Conservation (phyloP, 2,329 filamentous ascomycete species). For the Aspergillus pseudotamarii region DNA sequence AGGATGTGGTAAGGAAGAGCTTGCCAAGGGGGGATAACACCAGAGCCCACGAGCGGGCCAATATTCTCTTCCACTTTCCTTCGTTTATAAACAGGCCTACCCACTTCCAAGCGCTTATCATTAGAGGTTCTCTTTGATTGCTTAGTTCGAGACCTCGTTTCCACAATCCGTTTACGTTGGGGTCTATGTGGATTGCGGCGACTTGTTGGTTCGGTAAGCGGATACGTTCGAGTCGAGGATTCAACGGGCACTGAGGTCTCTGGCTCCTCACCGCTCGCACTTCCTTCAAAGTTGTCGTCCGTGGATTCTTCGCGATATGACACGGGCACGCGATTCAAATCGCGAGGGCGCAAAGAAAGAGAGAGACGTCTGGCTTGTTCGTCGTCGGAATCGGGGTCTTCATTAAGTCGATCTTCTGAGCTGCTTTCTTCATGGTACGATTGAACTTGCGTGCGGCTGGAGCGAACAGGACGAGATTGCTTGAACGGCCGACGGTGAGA, state of each 20-base stretch:
- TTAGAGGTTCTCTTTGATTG: conserved; percentile 20
- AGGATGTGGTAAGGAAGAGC: conserved; percentile 70
- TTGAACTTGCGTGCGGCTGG: conserved; percentile 37
- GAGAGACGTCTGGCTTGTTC: conserved; percentile 22
- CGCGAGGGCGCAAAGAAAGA: conserved; percentile 35
- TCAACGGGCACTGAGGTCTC: conserved; percentile 17
- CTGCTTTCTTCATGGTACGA: conserved; percentile 43
- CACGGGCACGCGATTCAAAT: conserved; percentile 26
- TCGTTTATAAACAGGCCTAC: conserved; percentile 30
- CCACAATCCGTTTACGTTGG: conserved; percentile 22
- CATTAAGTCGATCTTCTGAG: conserved; percentile 31
- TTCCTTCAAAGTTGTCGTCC: conserved; percentile 28
- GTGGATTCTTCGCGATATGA: conserved; percentile 42
- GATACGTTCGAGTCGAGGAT: conserved; percentile 9
- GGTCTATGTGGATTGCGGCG: conserved; percentile 12
- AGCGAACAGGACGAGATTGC: conserved; percentile 38
- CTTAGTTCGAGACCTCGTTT: conserved; percentile 24
- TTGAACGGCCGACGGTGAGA: conserved; percentile 21
- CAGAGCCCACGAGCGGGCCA: conserved; percentile 23
- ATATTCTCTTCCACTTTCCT: conserved; percentile 25
- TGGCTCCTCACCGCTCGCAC: conserved; percentile 15
- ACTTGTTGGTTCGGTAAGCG: conserved; percentile 12
- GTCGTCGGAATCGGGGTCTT: conserved; percentile 16
- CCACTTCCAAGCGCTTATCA: conserved; percentile 22
- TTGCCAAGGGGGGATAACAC: conserved; percentile 59